phyloP scores from a whole-genome alignment of 208 protist species.

The Strigomonas oncopelti region DNA sequence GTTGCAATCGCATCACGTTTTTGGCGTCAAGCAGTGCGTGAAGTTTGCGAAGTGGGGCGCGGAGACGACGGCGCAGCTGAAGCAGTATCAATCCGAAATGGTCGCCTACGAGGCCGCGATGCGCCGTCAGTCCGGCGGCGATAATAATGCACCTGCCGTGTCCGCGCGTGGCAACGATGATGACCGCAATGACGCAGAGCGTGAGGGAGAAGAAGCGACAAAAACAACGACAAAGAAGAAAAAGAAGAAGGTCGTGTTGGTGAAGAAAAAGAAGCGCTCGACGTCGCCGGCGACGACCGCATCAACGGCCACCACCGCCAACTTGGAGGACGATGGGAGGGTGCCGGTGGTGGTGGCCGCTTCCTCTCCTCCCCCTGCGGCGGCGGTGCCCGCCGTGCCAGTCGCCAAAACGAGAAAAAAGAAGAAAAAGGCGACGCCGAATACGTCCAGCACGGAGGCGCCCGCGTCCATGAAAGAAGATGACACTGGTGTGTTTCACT shows the following conservation, averaged over 20 bases:
- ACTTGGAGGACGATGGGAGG: not conserved
- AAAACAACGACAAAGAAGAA: not conserved
- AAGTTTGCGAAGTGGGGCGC: conserved; percentile 9
- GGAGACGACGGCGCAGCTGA: conserved; percentile 16
- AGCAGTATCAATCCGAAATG: conserved; percentile 11
- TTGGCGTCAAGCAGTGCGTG: conserved; percentile 15
- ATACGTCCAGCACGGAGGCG: no score
- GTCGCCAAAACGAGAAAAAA: no score
- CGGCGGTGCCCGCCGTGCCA: no score
- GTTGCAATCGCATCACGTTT: conserved; percentile 4
- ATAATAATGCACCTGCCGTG: no score
- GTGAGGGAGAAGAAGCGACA: no score
- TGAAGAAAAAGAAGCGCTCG: not conserved
- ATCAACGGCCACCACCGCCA: not conserved
- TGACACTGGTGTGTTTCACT: no score
- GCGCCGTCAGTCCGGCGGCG: not conserved
- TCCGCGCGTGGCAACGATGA: no score
- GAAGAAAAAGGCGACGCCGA: no score
- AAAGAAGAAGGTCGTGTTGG: not conserved
- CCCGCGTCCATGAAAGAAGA: no score
- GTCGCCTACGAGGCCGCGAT: conserved; percentile 2
- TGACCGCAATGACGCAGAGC: no score
- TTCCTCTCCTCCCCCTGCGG: no score
- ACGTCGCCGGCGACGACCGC: not conserved
- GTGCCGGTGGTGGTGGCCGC: no score